phyloP scores from a whole-genome alignment of 257 asterid genomes.

The Salvia splendens region DNA sequence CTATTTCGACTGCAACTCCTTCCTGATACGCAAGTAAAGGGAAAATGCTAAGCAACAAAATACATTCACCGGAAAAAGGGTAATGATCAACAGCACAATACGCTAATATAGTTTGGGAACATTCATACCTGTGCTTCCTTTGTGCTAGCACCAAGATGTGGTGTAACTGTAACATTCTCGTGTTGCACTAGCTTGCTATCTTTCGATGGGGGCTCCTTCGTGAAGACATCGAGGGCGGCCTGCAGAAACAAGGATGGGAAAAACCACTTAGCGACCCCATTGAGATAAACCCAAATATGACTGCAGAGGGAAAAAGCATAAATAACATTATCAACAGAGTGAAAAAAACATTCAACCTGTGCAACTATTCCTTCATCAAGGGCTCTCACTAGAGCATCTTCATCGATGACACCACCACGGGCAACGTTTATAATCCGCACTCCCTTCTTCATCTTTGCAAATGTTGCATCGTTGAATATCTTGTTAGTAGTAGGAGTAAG shows the following conservation, averaged over 20 bases:
- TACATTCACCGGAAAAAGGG: background rate
- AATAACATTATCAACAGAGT: slow-evolving; percentile 1
- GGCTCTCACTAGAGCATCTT: slow-evolving; percentile 91
- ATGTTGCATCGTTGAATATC: slow-evolving; percentile 84
- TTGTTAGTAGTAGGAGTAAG: slow-evolving; percentile 84
- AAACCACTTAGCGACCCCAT: slow-evolving; percentile 21
- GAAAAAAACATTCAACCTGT: slow-evolving; percentile 50
- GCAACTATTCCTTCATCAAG: slow-evolving; percentile 86
- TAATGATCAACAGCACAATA: background rate
- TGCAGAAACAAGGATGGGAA: slow-evolving; percentile 34
- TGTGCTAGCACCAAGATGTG: slow-evolving; percentile 99
- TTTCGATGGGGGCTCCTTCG: slow-evolving; percentile 79
- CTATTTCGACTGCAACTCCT: slow-evolving; percentile 98
- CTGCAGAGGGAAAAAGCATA: background rate
- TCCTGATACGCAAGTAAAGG: slow-evolving; percentile 50
- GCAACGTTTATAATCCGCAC: slow-evolving; percentile 77
- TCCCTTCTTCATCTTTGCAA: slow-evolving; percentile 89
- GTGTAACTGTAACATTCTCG: slow-evolving; percentile 87
- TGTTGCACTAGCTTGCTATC: slow-evolving; percentile 87
- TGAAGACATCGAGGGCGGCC: slow-evolving; percentile 98
- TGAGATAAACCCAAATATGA: slow-evolving; percentile 5
- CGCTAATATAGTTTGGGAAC: background rate
- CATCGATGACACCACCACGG: slow-evolving; percentile 97
- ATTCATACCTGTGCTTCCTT: slow-evolving; percentile 90
- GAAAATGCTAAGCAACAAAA: background rate